These are phyloP conservation scores for Metschnikowia similis DNA, from an alignment of 805 yeast genomes.

Conservation along the genomic window DNA sequence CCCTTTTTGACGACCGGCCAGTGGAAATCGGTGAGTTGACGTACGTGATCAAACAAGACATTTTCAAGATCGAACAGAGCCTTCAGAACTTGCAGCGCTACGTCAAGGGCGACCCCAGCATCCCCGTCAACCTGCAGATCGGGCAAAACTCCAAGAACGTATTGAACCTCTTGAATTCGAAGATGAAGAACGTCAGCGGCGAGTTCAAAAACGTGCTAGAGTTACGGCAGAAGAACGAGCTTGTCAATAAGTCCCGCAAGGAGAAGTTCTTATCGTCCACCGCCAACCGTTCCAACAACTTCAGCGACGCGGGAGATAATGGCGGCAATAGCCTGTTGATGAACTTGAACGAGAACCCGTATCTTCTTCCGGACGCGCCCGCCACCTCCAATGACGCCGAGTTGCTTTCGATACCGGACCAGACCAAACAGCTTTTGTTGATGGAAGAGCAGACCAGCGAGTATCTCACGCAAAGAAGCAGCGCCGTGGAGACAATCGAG, in stretches of 20 bases:
- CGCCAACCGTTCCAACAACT: slow-evolving; percentile 24
- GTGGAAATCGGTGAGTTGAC: slow-evolving; percentile 91
- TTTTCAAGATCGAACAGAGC: slow-evolving; percentile 72
- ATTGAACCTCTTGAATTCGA: slow-evolving; percentile 78
- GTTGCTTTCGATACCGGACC: slow-evolving; percentile 72
- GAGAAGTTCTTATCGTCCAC: slow-evolving; percentile 72
- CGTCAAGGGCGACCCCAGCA: slow-evolving; percentile 42
- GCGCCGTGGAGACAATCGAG: slow-evolving; percentile 95
- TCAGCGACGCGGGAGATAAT: slow-evolving; percentile 24
- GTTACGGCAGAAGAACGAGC: slow-evolving; percentile 77
- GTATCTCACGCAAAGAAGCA: slow-evolving; percentile 76
- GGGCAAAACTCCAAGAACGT: slow-evolving; percentile 79
- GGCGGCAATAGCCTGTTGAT: slow-evolving; percentile 10
- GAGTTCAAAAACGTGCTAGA: slow-evolving; percentile 89
- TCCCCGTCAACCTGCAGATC: slow-evolving; percentile 54
- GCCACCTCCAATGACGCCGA: slow-evolving; percentile 32
- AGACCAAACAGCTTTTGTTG: slow-evolving; percentile 70
- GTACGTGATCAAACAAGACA: slow-evolving; percentile 79
- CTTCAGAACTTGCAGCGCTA: slow-evolving; percentile 58
- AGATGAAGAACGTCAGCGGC: slow-evolving; percentile 87
- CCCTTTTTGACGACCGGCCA: slow-evolving; percentile 90
- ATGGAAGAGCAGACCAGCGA: slow-evolving; percentile 76
- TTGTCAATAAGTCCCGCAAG: slow-evolving; percentile 73
- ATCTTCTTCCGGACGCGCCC: slow-evolving; percentile 19
- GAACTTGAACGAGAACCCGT: slow-evolving; percentile 38